Base-by-base conservation (phyloP, 164 flowering plant species). In the Sextonia rubra region DNA sequence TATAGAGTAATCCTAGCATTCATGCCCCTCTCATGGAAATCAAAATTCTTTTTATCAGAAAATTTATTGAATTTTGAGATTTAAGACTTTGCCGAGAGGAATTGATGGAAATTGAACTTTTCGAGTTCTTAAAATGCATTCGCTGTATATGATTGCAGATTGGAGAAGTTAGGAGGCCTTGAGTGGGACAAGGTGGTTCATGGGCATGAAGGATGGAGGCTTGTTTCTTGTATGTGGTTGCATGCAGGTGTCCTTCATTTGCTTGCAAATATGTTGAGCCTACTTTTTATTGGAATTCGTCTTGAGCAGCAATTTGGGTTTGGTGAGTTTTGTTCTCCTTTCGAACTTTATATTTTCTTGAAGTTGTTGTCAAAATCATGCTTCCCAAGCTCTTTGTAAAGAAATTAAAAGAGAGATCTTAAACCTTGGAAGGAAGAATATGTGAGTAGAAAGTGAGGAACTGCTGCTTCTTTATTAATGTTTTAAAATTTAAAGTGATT, bases 291-390 rank as follows among this genome's bases (percentile, higher is more conserved):
- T 66, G 98, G 98, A 12, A 86, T 90, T 63, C 95, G 95, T 69
- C 90, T 93, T 18, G 98, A 93, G 62, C 97, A 90, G 69, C 92
- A 91, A 71, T 93, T 90, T 78, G 97, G 98, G 2, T 93, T 93
- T 73, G 86, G 98, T 93, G 85, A 73, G 86, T 18, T 25, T 23
- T 61, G 29, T 25, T 61, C 64, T 61, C 24, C 25, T 12, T 25
- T 23, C 4, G 24, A 3, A 8, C 27, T 25, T 22, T 61, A 61
- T 24, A 0, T 22, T 25, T 61, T 61, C 58, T 25, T 25, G 12
- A 61, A 25, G 64, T 61, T 24, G 25, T 25, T 2, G n/a, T 61
- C 29, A 29, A 25, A 25, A 11, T 3, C 15, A 0, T 61, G 2
- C 26, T 12, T 25, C 24, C 24, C 27, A 25, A n/a, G 15, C 25